Evolutionary conservation across 1,284 basidiomycete species (phyloP).

Genomic region (Porogramme epimiltina): DNA sequence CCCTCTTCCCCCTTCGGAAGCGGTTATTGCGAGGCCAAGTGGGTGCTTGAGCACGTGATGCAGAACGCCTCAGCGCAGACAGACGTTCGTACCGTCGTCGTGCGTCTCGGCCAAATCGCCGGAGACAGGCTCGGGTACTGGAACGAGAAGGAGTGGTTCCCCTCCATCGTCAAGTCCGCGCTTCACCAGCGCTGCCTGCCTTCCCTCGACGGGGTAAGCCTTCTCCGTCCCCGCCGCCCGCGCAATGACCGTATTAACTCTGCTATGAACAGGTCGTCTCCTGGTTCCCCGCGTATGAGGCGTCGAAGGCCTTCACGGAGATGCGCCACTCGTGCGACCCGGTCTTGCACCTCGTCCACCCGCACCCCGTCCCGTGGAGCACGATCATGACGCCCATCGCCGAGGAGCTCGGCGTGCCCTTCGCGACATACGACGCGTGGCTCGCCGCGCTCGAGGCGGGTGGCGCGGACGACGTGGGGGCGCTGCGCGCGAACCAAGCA

Average conservation of each 20-base stretch:
- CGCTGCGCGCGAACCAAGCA: constrained; percentile 20
- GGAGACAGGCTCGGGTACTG: constrained; percentile 42
- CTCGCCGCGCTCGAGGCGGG: constrained; percentile 19
- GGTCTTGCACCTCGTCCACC: constrained; percentile 32
- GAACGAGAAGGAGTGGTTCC: constrained; percentile 47
- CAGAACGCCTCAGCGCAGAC: constrained; percentile 21
- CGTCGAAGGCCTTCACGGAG: constrained; percentile 24
- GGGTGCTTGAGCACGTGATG: constrained; percentile 37
- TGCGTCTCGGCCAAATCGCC: constrained; percentile 47
- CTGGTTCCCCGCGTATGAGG: constrained; percentile 28
- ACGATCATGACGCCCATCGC: constrained; percentile 21
- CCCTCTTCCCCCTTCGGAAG: constrained; percentile 31
- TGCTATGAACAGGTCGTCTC: constrained; percentile 13
- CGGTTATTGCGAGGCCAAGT: constrained; percentile 44
- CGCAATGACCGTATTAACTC: not conserved
- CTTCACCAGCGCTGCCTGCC: constrained; percentile 31
- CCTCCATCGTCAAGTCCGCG: constrained; percentile 39
- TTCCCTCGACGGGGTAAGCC: constrained; percentile 19
- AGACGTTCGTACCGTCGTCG: constrained; percentile 30
- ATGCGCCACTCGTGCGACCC: constrained; percentile 16
- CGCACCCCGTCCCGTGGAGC: constrained; percentile 22
- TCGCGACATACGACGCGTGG: constrained; percentile 26
- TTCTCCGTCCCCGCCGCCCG: not conserved
- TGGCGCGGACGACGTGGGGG: constrained; percentile 9
- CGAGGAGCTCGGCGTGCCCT: constrained; percentile 18